These are phyloP conservation scores for Colletotrichum abscissum DNA, from an alignment of 2,329 filamentous ascomycete species.

Conservation along the genomic window DNA sequence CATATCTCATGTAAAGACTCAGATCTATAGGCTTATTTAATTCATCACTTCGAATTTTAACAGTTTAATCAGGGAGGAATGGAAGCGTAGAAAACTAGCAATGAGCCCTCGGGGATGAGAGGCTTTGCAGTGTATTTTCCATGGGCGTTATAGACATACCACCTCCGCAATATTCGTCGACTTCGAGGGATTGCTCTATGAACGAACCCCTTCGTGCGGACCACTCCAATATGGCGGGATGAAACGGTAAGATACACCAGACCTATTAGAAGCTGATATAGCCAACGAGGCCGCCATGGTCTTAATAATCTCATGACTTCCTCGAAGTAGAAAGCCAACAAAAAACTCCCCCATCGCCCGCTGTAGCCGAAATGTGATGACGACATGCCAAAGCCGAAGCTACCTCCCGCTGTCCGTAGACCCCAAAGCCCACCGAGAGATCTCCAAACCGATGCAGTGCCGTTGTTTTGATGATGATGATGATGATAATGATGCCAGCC, in stretches of 20 bases:
- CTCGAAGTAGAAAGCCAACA: neutral
- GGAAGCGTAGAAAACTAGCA: neutral
- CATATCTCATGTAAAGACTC: too few relatives aligned
- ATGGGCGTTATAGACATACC: neutral
- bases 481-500: conserved; percentile 25
- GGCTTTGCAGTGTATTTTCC: neutral
- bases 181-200: neutral
- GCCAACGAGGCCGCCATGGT: conserved; percentile 5
- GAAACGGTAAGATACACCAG: neutral
- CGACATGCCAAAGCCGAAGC: conserved; percentile 5
- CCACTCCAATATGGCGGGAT: neutral
- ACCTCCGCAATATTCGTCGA: neutral
- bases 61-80: neutral
- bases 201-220: neutral
- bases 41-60: too few relatives aligned
- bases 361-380: neutral
- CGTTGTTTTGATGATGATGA: conserved; percentile 7
- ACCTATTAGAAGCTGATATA: neutral
- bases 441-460: conserved; percentile 17
- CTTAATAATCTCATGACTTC: conserved; percentile 20
- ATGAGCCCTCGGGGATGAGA: neutral
- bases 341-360: conserved; percentile 28
- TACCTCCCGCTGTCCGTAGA: neutral
- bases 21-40: too few relatives aligned
- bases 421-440: neutral